These are phyloP conservation scores for Pseudonitzschia multistriata DNA, from an alignment of 108 stramenopile species.

Conservation along the genomic window DNA sequence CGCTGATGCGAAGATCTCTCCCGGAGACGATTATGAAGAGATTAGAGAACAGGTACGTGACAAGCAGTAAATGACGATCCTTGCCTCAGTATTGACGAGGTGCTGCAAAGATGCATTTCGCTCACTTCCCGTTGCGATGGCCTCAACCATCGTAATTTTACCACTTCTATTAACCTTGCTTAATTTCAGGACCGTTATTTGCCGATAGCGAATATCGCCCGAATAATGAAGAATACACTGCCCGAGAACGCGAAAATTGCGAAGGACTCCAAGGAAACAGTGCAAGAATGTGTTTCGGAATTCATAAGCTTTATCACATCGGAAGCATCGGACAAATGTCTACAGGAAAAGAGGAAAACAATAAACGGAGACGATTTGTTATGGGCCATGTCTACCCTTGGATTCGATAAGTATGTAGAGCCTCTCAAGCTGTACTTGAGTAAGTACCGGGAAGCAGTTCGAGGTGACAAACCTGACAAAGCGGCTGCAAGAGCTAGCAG, in stretches of 20 bases:
- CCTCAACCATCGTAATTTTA: neutral
- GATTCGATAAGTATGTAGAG: slow-evolving; percentile 99
- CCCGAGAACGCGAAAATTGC: slow-evolving; percentile 99
- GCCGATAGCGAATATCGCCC: slow-evolving; percentile 98
- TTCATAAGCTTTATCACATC: slow-evolving; percentile 99
- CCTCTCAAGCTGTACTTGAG: slow-evolving; percentile 96
- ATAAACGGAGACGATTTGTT: slow-evolving; percentile 99
- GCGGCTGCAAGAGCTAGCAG: slow-evolving; percentile 3
- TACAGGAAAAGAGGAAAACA: slow-evolving; percentile 98
- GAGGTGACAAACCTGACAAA: slow-evolving; percentile 84
- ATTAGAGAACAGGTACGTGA: slow-evolving; percentile 68
- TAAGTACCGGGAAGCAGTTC: slow-evolving; percentile 93
- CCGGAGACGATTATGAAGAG: slow-evolving; percentile 74
- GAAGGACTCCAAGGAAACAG: slow-evolving; percentile 99
- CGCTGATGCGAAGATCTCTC: slow-evolving; percentile 47
- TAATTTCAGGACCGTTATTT: slow-evolving; percentile 92
- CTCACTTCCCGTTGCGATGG: too few relatives aligned
- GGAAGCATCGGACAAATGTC: slow-evolving; percentile 97
- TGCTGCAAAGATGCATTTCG: neutral
- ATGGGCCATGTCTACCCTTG: slow-evolving; percentile 98
- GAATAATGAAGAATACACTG: slow-evolving; percentile 98
- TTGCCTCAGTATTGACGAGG: neutral
- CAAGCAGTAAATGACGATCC: neutral
- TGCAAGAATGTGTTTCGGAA: slow-evolving; percentile 99
- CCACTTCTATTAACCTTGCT: neutral